Conservation (phyloP, 352 stramenopile species). For the Phytophthora ohioensis region DNA sequence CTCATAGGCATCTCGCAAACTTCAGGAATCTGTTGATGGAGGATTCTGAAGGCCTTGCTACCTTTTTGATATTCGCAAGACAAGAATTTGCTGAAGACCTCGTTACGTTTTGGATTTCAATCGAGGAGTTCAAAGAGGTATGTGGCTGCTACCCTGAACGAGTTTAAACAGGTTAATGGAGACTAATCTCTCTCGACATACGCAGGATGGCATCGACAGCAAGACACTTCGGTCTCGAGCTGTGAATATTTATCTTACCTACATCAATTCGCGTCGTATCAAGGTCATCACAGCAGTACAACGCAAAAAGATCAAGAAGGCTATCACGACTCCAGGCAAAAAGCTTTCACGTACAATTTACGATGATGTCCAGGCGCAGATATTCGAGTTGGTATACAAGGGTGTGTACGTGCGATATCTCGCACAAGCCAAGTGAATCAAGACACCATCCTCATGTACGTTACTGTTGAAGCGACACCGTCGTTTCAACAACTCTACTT, state of each 20-base stretch:
- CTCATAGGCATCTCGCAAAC: constrained; percentile 37
- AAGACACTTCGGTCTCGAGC: constrained; percentile 56
- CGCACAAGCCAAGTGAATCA: constrained; percentile 16
- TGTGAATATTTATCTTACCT: constrained; percentile 62
- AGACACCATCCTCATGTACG: constrained; percentile 14
- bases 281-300: constrained; percentile 72
- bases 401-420: constrained; percentile 64
- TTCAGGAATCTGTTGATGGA: constrained; percentile 56
- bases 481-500: constrained; percentile 28
- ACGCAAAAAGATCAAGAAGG: constrained; percentile 74
- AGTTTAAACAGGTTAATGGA: background rate
- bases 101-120: constrained; percentile 65
- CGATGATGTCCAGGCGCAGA: constrained; percentile 62
- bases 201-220: constrained; percentile 31
- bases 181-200: background rate
- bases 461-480: constrained; percentile 34
- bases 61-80: constrained; percentile 55
- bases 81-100: constrained; percentile 68
- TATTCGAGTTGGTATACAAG: constrained; percentile 69
- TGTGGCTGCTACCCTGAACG: background rate
- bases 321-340: constrained; percentile 66
- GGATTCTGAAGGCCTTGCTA: constrained; percentile 34
- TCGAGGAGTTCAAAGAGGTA: constrained; percentile 68
- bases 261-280: constrained; percentile 68
- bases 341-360: constrained; percentile 54